Conservation (phyloP, 176 grass and related monocot species). For the Oryza longistaminata region DNA sequence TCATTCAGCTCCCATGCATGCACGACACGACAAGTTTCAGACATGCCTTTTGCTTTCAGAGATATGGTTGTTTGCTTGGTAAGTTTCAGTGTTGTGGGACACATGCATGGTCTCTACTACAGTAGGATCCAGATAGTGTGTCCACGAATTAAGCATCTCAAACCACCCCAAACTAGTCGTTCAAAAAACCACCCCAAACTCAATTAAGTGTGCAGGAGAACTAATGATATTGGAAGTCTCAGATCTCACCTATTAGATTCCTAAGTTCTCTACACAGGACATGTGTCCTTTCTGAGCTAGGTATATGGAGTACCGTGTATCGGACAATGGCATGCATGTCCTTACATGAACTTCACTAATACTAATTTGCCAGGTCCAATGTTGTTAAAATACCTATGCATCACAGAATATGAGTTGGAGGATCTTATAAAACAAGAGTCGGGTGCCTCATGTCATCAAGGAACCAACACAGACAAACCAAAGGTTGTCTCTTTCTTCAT, state of each 20-base stretch:
- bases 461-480: no score
- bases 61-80: background rate
- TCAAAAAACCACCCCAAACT: background rate
- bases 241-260: constrained; percentile 41
- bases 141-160: constrained; percentile 17
- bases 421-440: no score
- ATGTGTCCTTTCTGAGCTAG: constrained; percentile 37
- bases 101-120: constrained; percentile 11
- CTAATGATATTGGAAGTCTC: constrained; percentile 21
- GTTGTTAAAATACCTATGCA: no score
- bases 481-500: no score
- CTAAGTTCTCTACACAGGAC: constrained; percentile 38
- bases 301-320: background rate
- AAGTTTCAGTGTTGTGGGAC: constrained; percentile 8
- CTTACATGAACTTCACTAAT: constrained; percentile 29
- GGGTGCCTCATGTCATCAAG: no score
- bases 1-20: background rate
- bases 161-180: background rate
- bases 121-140: constrained; percentile 13
- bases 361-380: no score
- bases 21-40: background rate
- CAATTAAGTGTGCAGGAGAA: background rate
- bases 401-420: no score
- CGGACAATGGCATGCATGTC: background rate
- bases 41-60: background rate